Evolutionary conservation across 73 alveolate genomes (phyloP), one percentile per base, ranked within the genome.

Genomic region (Blepharisma stoltei): DNA sequence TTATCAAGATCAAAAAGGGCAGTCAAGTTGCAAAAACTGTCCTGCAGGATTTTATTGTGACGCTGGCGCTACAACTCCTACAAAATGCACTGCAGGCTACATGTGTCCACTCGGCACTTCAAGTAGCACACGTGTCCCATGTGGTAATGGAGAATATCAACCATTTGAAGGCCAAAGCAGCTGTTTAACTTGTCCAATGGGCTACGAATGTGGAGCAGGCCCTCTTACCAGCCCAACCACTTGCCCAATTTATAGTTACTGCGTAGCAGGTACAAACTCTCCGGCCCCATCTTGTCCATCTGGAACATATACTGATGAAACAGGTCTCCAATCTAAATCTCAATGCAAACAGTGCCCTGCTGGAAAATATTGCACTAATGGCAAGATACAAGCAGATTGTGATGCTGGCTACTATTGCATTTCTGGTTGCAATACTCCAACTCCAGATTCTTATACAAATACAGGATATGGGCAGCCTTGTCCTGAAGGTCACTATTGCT

Each of bases 71-170:
- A 37, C 9, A 45, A 52, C 71, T 0, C 54, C 67, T 6, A 80
- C 92, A n/a, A 78, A 76, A 4, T 90, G 97, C 71, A 80, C 88
- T 11, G 81, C 81, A 0, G 97, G 97, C 9, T 79, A 88, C 66
- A 82, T 78, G 68, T 91, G 97, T 68, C 80, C 87, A 49, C 89
- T 81, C 4, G 97, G 95, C n/a, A 71, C 97, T 54, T 66, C 71
- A 18, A 54, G 78, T 14, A 76, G 87, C 14, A 66, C 83, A 44
- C 80, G 85, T 80, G 27, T 68, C n/a, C 47, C 70, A 54, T 91
- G 97, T 73, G 86, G 80, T 23, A 69, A 68, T n/a, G 97, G 97
- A 0, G 69, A 82, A 27, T 90, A 81, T 70, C 41, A 54, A 6
- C 81, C 86, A 7, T 49, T 21, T 49, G 60, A 65, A 68, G 71